Conservation (phyloP, 2,329 filamentous ascomycete genomes). For the Mycosphaerella arachidis region DNA sequence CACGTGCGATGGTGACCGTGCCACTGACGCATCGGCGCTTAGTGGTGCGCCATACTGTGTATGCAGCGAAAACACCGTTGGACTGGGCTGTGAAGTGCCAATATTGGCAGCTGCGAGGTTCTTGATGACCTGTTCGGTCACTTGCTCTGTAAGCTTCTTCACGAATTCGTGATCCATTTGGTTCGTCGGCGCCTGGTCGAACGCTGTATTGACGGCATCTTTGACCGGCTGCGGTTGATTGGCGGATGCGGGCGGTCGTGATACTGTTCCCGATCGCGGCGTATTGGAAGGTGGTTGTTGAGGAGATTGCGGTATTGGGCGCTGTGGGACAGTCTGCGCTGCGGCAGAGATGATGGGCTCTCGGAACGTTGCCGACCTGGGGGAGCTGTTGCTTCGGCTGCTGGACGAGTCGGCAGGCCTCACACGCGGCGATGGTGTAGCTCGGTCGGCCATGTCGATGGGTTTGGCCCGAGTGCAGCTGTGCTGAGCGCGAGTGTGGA, state of each 20-base stretch:
- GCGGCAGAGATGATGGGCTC: conserved; percentile 1
- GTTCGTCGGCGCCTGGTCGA: conserved; percentile 47
- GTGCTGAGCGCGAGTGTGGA: neutral
- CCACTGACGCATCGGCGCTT: conserved; percentile 30
- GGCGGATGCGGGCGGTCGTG: conserved; percentile 15
- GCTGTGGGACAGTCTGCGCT: neutral
- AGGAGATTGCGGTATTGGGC: conserved; percentile 4
- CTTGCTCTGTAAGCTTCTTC: conserved; percentile 55
- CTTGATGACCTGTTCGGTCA: conserved; percentile 52
- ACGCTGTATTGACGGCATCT: conserved; percentile 55
- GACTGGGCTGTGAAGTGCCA: conserved; percentile 13
- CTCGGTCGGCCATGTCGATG: neutral
- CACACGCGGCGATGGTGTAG: neutral
- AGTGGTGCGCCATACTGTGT: conserved; percentile 15
- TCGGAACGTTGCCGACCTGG: neutral
- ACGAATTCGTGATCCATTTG: conserved; percentile 58
- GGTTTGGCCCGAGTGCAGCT: neutral
- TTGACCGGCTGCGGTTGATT: conserved; percentile 45
- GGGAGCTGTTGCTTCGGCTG: neutral
- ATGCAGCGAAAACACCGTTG: conserved; percentile 28
- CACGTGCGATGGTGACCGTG: conserved; percentile 33
- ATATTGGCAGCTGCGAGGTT: conserved; percentile 26
- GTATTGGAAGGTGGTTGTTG: conserved; percentile 6
- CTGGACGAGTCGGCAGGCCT: neutral
- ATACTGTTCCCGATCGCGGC: conserved; percentile 14